These are phyloP conservation scores for Candida tunisiensis DNA, from an alignment of 1,139 yeast genomes.

Conservation along the genomic window DNA sequence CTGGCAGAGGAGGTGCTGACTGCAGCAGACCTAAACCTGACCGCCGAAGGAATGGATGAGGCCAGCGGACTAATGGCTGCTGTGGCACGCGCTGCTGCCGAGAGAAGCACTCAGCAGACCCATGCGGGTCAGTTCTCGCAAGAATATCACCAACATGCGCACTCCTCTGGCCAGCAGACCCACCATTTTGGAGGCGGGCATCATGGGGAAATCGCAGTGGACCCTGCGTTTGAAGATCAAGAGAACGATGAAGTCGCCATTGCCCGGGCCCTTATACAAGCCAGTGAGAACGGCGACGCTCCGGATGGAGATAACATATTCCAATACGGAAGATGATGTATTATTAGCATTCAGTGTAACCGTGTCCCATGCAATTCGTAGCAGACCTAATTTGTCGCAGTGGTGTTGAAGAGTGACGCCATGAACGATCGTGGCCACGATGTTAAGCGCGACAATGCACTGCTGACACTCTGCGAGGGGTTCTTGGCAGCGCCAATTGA, in stretches of 20 bases:
- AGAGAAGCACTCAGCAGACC: conserved; percentile 6
- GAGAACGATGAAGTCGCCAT: conserved; percentile 43
- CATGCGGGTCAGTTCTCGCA: conserved; percentile 22
- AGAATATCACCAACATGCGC: conserved; percentile 10
- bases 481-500: too few species aligned
- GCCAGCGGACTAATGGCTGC: conserved; percentile 42
- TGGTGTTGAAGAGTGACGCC: too few species aligned
- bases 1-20: conserved; percentile 1
- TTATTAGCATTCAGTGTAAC: too few species aligned
- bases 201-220: conserved; percentile 30
- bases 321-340: too few species aligned
- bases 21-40: conserved; percentile 19
- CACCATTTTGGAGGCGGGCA: conserved; percentile 4
- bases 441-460: too few species aligned
- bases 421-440: too few species aligned
- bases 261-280: conserved; percentile 49
- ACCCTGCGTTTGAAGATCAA: conserved; percentile 37
- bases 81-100: conserved; percentile 24
- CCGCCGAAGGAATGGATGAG: conserved; percentile 28
- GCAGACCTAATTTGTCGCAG: too few species aligned
- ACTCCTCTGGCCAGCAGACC: conserved; percentile 9
- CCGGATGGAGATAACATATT: too few species aligned
- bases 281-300: conserved; percentile 27
- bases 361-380: too few species aligned
- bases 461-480: too few species aligned